Conservation (phyloP, 768 basidiomycete genomes). For the Mycena maculata region DNA sequence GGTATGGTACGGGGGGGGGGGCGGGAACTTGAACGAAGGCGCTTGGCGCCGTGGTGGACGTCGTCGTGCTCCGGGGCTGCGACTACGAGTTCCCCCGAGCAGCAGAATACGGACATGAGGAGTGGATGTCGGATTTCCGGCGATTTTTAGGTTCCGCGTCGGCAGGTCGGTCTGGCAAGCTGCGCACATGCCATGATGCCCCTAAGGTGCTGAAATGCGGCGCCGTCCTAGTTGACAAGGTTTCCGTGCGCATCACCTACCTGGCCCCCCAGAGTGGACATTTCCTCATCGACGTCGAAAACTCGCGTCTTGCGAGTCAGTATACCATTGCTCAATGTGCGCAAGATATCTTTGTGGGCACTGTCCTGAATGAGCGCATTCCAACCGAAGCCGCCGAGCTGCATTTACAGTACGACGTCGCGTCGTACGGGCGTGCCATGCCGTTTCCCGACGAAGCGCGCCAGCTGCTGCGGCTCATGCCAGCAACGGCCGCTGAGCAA, state of each 20-base stretch:
- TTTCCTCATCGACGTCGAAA: neutral
- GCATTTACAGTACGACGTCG: neutral
- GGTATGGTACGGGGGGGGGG: neutral
- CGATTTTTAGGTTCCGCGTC: neutral
- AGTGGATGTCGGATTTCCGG: neutral
- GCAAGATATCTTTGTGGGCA: neutral
- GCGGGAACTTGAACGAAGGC: too few species aligned
- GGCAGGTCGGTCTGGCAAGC: neutral
- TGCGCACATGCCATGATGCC: neutral
- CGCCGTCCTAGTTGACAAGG: conserved; percentile 1
- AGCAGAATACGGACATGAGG: neutral
- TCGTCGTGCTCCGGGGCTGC: neutral
- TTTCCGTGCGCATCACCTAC: neutral
- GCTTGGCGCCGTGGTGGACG: neutral
- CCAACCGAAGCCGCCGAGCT: neutral
- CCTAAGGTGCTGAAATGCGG: neutral
- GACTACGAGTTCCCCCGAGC: neutral
- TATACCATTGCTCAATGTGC: neutral
- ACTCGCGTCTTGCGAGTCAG: neutral
- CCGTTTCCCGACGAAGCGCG: conserved; percentile 5
- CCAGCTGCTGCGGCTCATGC: conserved; percentile 1
- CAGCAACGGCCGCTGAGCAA: neutral
- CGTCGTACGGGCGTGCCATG: neutral
- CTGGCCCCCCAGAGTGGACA: neutral
- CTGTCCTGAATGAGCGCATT: neutral